Evolutionary conservation across 306 rosid genomes (phyloP), one percentile per base, ranked within the genome.

Genomic region (Medicago lupulina): DNA sequence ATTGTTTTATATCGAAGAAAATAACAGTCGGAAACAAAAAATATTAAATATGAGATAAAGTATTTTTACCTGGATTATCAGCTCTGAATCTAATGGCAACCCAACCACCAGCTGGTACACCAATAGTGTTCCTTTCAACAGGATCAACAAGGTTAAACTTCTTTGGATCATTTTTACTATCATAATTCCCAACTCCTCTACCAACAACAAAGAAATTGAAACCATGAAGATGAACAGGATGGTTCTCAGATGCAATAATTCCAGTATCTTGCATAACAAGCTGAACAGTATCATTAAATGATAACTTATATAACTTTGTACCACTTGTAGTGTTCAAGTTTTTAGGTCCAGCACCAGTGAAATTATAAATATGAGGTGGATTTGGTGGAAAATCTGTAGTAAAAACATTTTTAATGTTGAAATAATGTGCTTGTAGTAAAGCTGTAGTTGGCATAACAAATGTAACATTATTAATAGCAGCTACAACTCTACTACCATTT

Each of bases 91-190:
- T 85, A 67, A 93, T 85, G 1, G 98, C 98, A 8, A 67, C 65
- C 98, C 98, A 93, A 14, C 98, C 98, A n/a, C 97, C 98, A 53
- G 92, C 57, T 0, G 98, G 98, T 8, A 93, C 92, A 9, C 96
- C 87, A 73, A 88, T 41, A 0, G 98, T 93, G 84, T 93, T 93
- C 73, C 98, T 87, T 83, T 93, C 98, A 54, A 84, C 96, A 66
- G 98, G 98, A 65, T 93, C 96, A 50, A 80, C 80, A 57, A 91
- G 88, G 67, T 91, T 93, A 18, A 93, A 91, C 2, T 67, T 87
- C 25, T 87, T 83, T 0, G 86, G 79, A 67, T 91, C 97, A 4
- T 58, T 86, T 9, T 46, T 81, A 13, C 89, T 69, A 41, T 93
- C 84, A 44, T 81, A 93, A 34, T 91, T 93, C 1, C 98, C 98